Evolutionary conservation across 768 basidiomycete genomes (phyloP), one percentile per base, ranked within the genome.

Genomic region (Amanita exitialis): DNA sequence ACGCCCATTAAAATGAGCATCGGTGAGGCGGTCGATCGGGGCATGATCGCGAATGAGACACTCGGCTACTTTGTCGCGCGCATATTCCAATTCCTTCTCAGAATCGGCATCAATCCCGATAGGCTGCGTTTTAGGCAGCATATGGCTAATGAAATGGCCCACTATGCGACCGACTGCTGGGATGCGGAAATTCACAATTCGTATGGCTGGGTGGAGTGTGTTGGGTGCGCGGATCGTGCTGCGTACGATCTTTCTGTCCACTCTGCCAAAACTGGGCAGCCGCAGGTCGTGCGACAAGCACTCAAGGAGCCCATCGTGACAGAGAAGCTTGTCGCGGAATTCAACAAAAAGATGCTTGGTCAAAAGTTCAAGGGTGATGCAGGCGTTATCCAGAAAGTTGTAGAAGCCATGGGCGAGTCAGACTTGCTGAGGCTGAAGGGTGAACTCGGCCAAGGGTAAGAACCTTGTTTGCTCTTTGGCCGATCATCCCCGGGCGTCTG

Each of bases 121-220:
- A 80, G 92, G 6, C 72, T 97, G 56, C 80, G 96, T 47, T 98
- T 97, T 79, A 77, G 96, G 30, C 96, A 99, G 62, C 96, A 99
- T 66, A 98, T 98, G 96, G 78, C 70, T 34, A 99, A 98, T 69
- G 96, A 98, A 74, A 98, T 98, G 95, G 96, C 96, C 1, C 96
- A 98, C 66, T 99, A 99, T 65, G 95, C 96, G 49, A 80, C 92
- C 35, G 95, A 98, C 69, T 99, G 96, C 68, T 99, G 96, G 96
- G 96, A 99, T 63, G 96, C 94, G 38, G 96, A 99, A 72, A 97
- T 98, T 57, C 78, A 92, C 55, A 92, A 90, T 49, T 87, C 90
- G 44, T 75, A 68, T 38, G 85, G 84, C 55, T 99, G 96, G 96
- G 95, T 91, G 48, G 96, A 99, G 70, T 99, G 96, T 65, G 94